Evolutionary conservation across 2,329 filamentous ascomycete genomes (phyloP).

Genomic region (Coniella lustricola): DNA sequence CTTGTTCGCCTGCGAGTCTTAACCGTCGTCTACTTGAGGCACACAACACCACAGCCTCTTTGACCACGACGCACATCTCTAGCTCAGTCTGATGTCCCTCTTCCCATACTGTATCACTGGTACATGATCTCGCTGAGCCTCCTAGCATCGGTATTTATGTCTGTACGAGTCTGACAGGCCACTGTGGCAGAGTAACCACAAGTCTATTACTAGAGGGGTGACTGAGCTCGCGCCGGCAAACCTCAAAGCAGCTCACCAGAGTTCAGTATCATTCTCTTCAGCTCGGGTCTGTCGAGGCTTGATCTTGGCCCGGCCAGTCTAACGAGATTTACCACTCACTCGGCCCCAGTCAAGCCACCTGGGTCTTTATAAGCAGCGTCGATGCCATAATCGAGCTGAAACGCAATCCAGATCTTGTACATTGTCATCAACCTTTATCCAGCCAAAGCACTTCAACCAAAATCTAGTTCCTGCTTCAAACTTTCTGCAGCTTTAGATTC

Average conservation of each 20-base stretch:
- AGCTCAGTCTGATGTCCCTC: slow-evolving; percentile 2
- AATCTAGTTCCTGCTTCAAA: not conserved
- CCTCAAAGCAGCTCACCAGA: slow-evolving; percentile 8
- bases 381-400: not conserved
- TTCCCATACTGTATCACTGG: slow-evolving; percentile 16
- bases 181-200: slow-evolving; percentile 16
- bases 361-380: not conserved
- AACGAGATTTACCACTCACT: not conserved
- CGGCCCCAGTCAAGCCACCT: not conserved
- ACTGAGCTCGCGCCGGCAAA: slow-evolving; percentile 12
- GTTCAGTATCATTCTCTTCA: not conserved
- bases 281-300: slow-evolving; percentile 1
- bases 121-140: slow-evolving; percentile 15
- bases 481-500: no score
- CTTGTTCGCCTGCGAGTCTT: not conserved
- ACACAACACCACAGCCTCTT: slow-evolving; percentile 1
- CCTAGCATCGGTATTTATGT: slow-evolving; percentile 14
- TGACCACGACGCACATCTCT: slow-evolving; percentile 6
- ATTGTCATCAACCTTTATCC: not conserved
- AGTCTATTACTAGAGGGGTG: slow-evolving; percentile 12
- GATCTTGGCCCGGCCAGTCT: not conserved
- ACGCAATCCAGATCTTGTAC: slow-evolving; percentile 7
- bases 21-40: not conserved
- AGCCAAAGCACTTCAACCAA: not conserved
- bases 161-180: slow-evolving; percentile 18